These are phyloP conservation scores for Xylaria multiplex DNA, from an alignment of 2,329 filamentous ascomycete species.

Conservation along the genomic window DNA sequence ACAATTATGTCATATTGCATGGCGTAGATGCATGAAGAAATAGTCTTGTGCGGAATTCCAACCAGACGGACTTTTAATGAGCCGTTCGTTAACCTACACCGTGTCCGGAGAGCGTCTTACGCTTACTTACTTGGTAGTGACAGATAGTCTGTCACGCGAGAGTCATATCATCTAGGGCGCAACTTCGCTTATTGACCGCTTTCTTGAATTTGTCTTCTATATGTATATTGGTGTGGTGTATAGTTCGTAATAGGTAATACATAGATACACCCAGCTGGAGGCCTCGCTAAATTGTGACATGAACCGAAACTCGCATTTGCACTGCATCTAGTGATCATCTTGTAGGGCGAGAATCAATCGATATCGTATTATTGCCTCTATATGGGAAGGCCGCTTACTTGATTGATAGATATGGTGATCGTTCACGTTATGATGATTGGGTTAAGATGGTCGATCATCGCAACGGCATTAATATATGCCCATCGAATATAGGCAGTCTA, in stretches of 20 bases:
- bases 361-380: not conserved
- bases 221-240: not conserved
- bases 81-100: not conserved
- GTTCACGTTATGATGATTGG: not conserved
- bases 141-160: slow-evolving; percentile 4
- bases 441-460: slow-evolving; percentile 12
- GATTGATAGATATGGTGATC: not conserved
- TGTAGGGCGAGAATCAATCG: not conserved
- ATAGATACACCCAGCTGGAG: not conserved
- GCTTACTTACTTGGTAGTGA: not conserved
- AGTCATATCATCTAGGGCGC: slow-evolving; percentile 9
- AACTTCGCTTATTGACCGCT: slow-evolving; percentile 6
- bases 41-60: slow-evolving; percentile 2
- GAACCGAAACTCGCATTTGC: not conserved
- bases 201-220: not conserved
- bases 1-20: not conserved
- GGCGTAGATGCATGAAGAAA: slow-evolving; percentile 11
- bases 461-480: slow-evolving; percentile 5
- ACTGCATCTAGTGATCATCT: not conserved
- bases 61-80: not conserved
- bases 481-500: slow-evolving; percentile 5
- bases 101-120: not conserved
- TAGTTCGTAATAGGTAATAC: not conserved
- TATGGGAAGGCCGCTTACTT: not conserved
- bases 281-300: not conserved